Conservation (phyloP, 2,329 filamentous ascomycete species). For the Plenodomus biglobosus region DNA sequence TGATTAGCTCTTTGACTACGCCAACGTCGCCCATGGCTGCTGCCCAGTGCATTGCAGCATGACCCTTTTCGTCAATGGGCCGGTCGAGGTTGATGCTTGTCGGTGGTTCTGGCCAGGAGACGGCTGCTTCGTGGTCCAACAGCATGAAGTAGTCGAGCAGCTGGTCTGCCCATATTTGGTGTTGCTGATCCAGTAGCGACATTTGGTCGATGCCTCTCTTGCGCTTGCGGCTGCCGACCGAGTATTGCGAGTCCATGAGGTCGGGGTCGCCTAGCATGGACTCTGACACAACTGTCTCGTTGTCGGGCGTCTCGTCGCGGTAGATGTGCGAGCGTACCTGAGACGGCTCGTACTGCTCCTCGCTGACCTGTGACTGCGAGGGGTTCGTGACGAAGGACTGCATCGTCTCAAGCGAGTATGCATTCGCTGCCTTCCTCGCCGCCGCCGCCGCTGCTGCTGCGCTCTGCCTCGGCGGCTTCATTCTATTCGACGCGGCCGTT, state of each 20-base stretch:
- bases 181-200: slow-evolving; percentile 72
- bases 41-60: slow-evolving; percentile 95
- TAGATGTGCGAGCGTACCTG: slow-evolving; percentile 61
- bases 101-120: slow-evolving; percentile 73
- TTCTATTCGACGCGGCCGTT: slow-evolving; percentile 68
- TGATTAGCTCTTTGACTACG: slow-evolving; percentile 83
- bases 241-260: slow-evolving; percentile 68
- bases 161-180: slow-evolving; percentile 88
- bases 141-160: slow-evolving; percentile 95
- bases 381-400: slow-evolving; percentile 26
- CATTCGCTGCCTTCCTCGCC: slow-evolving; percentile 12
- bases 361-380: slow-evolving; percentile 47
- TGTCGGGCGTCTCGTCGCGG: slow-evolving; percentile 81
- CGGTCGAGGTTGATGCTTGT: slow-evolving; percentile 85
- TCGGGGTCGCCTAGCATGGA: slow-evolving; percentile 86
- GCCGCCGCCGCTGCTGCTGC: slow-evolving; percentile 55
- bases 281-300: slow-evolving; percentile 78
- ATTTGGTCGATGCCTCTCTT: slow-evolving; percentile 72
- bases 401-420: slow-evolving; percentile 34
- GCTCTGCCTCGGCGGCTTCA: slow-evolving; percentile 71
- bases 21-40: slow-evolving; percentile 95
- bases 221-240: slow-evolving; percentile 64
- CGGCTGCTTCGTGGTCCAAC: slow-evolving; percentile 73
- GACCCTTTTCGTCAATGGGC: slow-evolving; percentile 88
- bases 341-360: slow-evolving; percentile 66